Evolutionary conservation across 345 rosid species (phyloP).

Genomic region (Populus euphratica): DNA sequence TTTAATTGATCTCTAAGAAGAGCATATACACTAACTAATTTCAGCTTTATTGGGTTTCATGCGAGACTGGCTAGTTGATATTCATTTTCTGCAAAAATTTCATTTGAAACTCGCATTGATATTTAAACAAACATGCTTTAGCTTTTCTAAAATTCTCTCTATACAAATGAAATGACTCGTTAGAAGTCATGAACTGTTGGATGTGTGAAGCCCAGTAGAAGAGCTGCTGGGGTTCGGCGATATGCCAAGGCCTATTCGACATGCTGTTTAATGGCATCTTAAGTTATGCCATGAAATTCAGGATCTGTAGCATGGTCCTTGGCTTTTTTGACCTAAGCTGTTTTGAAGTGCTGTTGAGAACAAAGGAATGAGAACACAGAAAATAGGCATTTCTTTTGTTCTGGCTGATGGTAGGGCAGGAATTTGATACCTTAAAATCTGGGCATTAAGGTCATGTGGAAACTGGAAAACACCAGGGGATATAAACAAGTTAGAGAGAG

Average conservation of each 20-base stretch:
- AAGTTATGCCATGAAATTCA: neutral
- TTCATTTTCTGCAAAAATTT: neutral
- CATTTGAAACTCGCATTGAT: neutral
- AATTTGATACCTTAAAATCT: too few relatives aligned
- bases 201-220: neutral
- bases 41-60: neutral
- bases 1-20: neutral
- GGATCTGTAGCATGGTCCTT: neutral
- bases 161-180: neutral
- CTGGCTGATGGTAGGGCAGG: too few relatives aligned
- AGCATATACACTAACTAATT: neutral
- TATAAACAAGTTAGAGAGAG: too few relatives aligned
- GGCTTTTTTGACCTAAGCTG: neutral
- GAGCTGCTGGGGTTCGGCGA: neutral
- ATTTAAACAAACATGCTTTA: neutral
- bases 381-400: too few relatives aligned
- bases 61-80: neutral
- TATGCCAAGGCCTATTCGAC: neutral
- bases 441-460: too few relatives aligned
- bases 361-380: too few relatives aligned
- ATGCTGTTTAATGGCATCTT: neutral
- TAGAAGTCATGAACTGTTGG: neutral
- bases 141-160: neutral
- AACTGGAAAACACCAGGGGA: too few relatives aligned
- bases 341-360: too few relatives aligned